Base-by-base conservation (phyloP, 2,329 filamentous ascomycete genomes). In the Peltaster fructicola region DNA sequence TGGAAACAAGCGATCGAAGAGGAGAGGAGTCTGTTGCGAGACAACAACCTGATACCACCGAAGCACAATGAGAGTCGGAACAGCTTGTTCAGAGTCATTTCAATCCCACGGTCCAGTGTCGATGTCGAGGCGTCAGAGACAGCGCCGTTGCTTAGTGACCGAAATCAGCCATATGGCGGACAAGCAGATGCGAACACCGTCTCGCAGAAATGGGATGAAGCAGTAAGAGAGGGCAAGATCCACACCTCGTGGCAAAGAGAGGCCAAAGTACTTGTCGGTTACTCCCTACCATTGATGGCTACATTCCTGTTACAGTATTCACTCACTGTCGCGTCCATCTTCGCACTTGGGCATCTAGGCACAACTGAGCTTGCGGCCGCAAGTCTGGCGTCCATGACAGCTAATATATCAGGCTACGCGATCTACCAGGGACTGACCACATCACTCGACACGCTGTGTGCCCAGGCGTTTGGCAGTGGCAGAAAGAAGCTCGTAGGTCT, bases 231-330 rank as follows among this genome's bases (percentile, higher is more conserved):
- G 0, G 80, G 82, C 7, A 67, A 71, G 44, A 82, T 93, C 37
- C 73, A 74, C 27, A 92, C 84, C 5, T 90, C 81, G 5, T 93
- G 82, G 82, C 73, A 77, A 50, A 69, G 82, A 35, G 84, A 95
- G 58, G 64, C 77, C 19, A 81, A 82, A 54, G 84, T 82, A 1
- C 62, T 93, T 20, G 23, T 23, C 10, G 27, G 11, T 61, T 64
- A 39, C 18, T 54, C 53, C 1, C 44, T 46, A 9, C 49, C 52
- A 3, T 33, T 59, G 7, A 53, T 58, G 17, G 30, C 56, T 14
- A 59, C 55, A 0, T 59, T 57, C 25, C 26, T 57, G 7, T 40
- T 59, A 9, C 55, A 58, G 28, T 59, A 57, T 30, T 52, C 47
- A n/a, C 39, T 57, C 15, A 55, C 53, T 2, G 48, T 58, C 4